Base-by-base conservation (phyloP, 2,329 filamentous ascomycete species). In the Eurotiales sp. region DNA sequence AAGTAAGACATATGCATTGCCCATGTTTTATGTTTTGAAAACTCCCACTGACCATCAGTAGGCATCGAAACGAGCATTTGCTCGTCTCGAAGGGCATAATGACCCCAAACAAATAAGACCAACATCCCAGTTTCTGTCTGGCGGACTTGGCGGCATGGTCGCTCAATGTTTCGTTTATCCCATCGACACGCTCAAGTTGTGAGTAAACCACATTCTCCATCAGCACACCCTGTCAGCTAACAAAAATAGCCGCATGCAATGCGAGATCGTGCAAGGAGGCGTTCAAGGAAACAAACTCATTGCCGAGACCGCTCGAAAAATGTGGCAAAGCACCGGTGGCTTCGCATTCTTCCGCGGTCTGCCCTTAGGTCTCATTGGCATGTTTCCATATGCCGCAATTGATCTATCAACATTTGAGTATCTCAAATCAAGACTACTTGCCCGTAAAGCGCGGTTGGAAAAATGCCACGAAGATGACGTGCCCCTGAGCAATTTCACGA, bases 81-180 rank as follows among this genome's bases (percentile, higher is more conserved):
- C 92, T 44, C 84, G 82, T 54, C 72, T 96, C 46, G 93, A 97
- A 77, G 93, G 93, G 6, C 90, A 96, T 62, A 80, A 85, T 56
- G 89, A 97, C 66, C 80, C 90, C 0, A 84, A 83, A 56, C 78
- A 81, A 49, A 92, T 97, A 59, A 87, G 86, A 58, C 85, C 87
- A 2, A 86, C 84, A 61, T 95, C 90, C 6, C 95, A 95, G 64
- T 97, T 97, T 66, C 77, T 92, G 42, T 88, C 92, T 14, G 93
- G 93, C 58, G 93, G 93, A 53, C 75, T 93, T 56, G 92, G 90
- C 61, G 92, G 93, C 64, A 95, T 97, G 83, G 85, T 95, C 55
- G 90, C 92, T 46, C 93, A 99, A 83, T 90, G 95, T 59, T 90
- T 86, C 58, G 90, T 97, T n/a, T 99, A 99, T 61, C 91, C 91